Evolutionary conservation across 1,139 yeast genomes (phyloP).

Genomic region (Pichia cactophila): DNA sequence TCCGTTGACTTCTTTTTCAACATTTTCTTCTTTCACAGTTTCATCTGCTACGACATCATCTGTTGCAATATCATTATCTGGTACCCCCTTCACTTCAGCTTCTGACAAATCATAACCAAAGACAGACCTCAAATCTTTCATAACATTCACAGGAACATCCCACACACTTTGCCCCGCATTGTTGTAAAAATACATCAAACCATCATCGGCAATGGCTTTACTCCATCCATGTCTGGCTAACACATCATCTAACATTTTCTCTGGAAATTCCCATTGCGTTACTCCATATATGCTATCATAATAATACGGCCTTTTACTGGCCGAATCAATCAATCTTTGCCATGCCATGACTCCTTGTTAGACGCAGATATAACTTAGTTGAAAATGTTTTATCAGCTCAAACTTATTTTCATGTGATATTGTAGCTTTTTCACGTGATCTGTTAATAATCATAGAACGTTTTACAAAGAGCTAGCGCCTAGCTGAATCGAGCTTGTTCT

Average conservation of each 20-base stretch:
- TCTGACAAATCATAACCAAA: conserved; percentile 9
- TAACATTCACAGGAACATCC: conserved; percentile 56
- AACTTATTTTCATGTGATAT: background rate
- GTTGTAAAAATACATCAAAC: conserved; percentile 62
- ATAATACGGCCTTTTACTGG: conserved; percentile 60
- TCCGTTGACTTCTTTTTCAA: background rate
- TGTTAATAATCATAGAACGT: background rate
- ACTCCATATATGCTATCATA: conserved; percentile 58
- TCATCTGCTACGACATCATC: background rate
- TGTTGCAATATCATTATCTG: background rate
- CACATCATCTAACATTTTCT: conserved; percentile 33
- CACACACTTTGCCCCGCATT: conserved; percentile 64
- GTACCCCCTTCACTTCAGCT: conserved; percentile 9
- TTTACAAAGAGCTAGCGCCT: no score
- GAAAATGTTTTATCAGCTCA: background rate
- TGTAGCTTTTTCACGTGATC: no score
- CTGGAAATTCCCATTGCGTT: conserved; percentile 81
- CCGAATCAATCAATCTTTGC: conserved; percentile 58
- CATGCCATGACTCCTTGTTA: conserved; percentile 32
- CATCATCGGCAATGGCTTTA: conserved; percentile 60
- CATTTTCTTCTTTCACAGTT: background rate
- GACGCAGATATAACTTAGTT: no score
- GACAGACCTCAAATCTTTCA: conserved; percentile 1
- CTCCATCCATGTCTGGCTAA: conserved; percentile 49
- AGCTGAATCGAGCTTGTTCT: no score